Percentiles rank a stretch among this genome's conserved stretches.
These are phyloP conservation scores for Cyphellophora europaea DNA, from an alignment of 2,329 filamentous ascomycete genomes.

Conservation along the genomic window DNA sequence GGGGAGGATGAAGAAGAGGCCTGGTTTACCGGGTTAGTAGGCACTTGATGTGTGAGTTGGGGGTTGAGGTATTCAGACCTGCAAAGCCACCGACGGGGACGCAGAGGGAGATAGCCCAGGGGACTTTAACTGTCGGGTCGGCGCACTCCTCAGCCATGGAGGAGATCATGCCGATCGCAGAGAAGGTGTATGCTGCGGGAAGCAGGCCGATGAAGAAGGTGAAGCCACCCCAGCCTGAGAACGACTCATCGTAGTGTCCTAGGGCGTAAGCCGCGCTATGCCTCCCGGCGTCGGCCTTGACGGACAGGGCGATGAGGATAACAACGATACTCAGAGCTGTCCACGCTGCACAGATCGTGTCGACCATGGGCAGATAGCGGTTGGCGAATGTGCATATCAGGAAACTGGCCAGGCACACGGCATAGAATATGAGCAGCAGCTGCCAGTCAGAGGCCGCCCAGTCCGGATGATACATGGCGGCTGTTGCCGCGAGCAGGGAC, in stretches of 20 bases:
- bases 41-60: too few relatives aligned
- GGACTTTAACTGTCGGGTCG: slow-evolving; percentile 43
- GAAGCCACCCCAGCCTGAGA: slow-evolving; percentile 51
- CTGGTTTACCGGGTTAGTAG: too few relatives aligned
- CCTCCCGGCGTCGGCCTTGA: slow-evolving; percentile 44
- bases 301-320: slow-evolving; percentile 47
- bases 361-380: slow-evolving; percentile 54
- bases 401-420: slow-evolving; percentile 55
- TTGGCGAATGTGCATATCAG: slow-evolving; percentile 59
- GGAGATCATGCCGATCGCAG: slow-evolving; percentile 53
- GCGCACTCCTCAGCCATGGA: slow-evolving; percentile 54
- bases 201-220: slow-evolving; percentile 55
- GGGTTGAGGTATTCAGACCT: too few relatives aligned
- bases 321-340: slow-evolving; percentile 48
- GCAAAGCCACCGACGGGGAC: slow-evolving; percentile 45
- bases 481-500: slow-evolving; percentile 41
- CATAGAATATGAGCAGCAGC: slow-evolving; percentile 62
- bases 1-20: slow-evolving; percentile 46
- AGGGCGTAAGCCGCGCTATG: slow-evolving; percentile 44
- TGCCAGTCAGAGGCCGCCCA: slow-evolving; percentile 52
- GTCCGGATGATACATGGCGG: slow-evolving; percentile 46
- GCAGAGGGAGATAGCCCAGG: slow-evolving; percentile 42
- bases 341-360: slow-evolving; percentile 49
- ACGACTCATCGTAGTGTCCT: slow-evolving; percentile 46
- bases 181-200: slow-evolving; percentile 50